A percentile compares a stretch with the other conserved stretches of the same genome.
Evolutionary conservation across 78 protist species (phyloP).

Genomic region (slime mould (Dictyostelium discoideum)): DNA sequence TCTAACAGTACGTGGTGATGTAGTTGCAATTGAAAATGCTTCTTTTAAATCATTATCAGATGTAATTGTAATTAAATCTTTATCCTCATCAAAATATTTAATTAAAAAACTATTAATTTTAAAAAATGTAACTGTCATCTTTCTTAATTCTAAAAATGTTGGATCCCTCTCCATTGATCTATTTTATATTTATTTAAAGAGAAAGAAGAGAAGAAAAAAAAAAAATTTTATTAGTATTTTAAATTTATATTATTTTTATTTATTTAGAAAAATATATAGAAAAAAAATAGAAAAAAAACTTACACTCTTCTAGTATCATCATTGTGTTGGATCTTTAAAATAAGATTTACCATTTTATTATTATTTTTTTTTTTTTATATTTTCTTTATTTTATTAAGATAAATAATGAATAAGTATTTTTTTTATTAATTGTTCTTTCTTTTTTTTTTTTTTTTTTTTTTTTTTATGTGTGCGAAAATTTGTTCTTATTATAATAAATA

Average conservation of each 20-base stretch:
- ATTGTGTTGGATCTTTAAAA: constrained; percentile 29
- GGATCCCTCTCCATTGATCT: constrained; percentile 68
- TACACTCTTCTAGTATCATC: constrained; percentile 77
- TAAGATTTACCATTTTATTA: background rate
- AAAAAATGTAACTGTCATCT: constrained; percentile 23
- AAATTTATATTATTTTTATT: too few species aligned
- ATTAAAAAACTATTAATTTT: background rate
- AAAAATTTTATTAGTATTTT: background rate
- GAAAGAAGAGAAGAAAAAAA: background rate
- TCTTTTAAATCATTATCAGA: constrained; percentile 52
- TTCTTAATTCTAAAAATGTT: constrained; percentile 18
- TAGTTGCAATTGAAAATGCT: constrained; percentile 30
- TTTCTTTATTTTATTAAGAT: too few species aligned
- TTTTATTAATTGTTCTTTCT: too few species aligned
- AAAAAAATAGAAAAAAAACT: background rate
- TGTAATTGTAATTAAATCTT: constrained; percentile 49
- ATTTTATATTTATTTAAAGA: background rate
- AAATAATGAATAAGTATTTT: too few species aligned
- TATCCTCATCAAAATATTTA: constrained; percentile 61
- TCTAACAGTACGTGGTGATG: constrained; percentile 6
- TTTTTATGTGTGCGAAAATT: too few species aligned
- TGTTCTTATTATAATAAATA: too few species aligned
- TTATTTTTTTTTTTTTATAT: background rate
- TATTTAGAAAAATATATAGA: background rate
- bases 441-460: too few species aligned